Evolutionary conservation across 805 yeast species (phyloP).

Genomic region (Phaffomyces antillensis): DNA sequence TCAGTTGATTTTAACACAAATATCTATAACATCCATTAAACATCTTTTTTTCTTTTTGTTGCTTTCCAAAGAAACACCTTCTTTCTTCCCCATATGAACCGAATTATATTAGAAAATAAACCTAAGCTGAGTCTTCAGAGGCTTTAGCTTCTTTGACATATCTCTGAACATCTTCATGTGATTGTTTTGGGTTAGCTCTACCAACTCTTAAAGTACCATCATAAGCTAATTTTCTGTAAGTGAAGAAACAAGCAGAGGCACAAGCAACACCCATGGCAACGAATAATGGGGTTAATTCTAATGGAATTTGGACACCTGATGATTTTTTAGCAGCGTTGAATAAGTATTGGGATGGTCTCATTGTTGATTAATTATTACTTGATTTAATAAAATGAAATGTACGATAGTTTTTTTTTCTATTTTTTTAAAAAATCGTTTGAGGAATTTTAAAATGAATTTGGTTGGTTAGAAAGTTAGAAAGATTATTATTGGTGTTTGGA

Average conservation of each 20-base stretch:
- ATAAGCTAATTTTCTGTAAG: constrained; percentile 42
- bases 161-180: constrained; percentile 19
- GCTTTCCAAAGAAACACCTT: too few species aligned
- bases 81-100: too few species aligned
- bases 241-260: constrained; percentile 43
- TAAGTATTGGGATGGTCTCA: constrained; percentile 44
- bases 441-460: constrained; percentile 6
- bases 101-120: not conserved
- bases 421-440: not conserved
- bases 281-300: constrained; percentile 52
- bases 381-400: not conserved
- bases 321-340: constrained; percentile 37
- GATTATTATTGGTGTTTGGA: constrained; percentile 5
- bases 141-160: constrained; percentile 15
- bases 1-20: too few species aligned
- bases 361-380: constrained; percentile 9
- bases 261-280: constrained; percentile 49
- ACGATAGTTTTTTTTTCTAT: constrained; percentile 1
- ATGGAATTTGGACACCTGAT: constrained; percentile 34
- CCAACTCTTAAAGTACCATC: constrained; percentile 45
- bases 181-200: constrained; percentile 37
- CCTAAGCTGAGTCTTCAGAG: constrained; percentile 10
- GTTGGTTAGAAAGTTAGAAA: constrained; percentile 10
- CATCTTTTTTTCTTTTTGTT: too few species aligned
- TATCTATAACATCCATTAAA: too few species aligned